These are phyloP conservation scores for Cubamyces lactineus DNA, from an alignment of 768 basidiomycete genomes.

Conservation along the genomic window DNA sequence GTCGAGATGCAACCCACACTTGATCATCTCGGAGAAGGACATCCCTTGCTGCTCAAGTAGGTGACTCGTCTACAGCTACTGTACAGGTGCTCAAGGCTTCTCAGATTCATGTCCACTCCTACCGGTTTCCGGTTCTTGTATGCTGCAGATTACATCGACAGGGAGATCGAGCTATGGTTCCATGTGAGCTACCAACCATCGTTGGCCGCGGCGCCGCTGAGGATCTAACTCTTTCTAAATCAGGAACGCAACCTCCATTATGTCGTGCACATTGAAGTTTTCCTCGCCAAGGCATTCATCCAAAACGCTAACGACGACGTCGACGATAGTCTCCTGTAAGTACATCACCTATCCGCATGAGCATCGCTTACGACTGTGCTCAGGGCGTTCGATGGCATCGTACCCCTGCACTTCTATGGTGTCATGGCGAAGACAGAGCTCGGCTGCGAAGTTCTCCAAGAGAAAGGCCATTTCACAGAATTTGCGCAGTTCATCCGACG, in stretches of 20 bases:
- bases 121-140: constrained; percentile 92
- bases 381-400: constrained; percentile 82
- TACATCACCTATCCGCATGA: constrained; percentile 16
- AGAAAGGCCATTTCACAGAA: constrained; percentile 88
- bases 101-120: constrained; percentile 91
- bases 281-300: constrained; percentile 79
- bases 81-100: neutral
- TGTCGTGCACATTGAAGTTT: constrained; percentile 92
- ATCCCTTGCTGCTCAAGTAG: constrained; percentile 85
- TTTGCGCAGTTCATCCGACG: constrained; percentile 89
- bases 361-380: neutral
- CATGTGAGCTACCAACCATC: constrained; percentile 55
- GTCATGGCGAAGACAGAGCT: constrained; percentile 97
- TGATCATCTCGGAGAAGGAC: constrained; percentile 94
- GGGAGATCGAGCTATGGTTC: constrained; percentile 97
- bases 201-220: neutral
- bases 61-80: constrained; percentile 29
- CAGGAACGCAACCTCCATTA: constrained; percentile 95
- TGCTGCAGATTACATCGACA: constrained; percentile 89
- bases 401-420: constrained; percentile 96
- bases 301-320: constrained; percentile 52
- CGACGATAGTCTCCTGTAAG: constrained; percentile 66
- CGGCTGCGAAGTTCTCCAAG: constrained; percentile 88
- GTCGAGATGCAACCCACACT: constrained; percentile 94
- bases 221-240: neutral